Percentiles rank a stretch among this genome's conserved stretches.
phyloP scores from a whole-genome alignment of 2,329 filamentous ascomycete genomes.

The Colletotrichum sp. region DNA sequence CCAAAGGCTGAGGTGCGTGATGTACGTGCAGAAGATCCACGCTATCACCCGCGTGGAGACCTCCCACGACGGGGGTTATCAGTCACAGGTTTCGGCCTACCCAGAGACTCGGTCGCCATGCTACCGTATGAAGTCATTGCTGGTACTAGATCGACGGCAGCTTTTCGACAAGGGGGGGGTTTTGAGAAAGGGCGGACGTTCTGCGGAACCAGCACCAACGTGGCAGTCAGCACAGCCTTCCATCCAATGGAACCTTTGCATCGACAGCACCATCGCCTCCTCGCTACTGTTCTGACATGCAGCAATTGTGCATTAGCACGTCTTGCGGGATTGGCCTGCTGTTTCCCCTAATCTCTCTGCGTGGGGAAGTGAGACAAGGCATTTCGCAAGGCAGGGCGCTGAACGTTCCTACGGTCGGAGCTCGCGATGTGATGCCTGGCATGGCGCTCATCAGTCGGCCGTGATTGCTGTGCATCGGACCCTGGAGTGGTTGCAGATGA shows the following conservation, averaged over 20 bases:
- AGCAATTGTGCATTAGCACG: background rate
- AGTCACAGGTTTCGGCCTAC: background rate
- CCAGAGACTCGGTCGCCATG: constrained; percentile 9
- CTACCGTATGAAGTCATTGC: constrained; percentile 1
- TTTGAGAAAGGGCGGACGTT: background rate
- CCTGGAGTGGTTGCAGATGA: background rate
- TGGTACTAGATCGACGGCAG: background rate
- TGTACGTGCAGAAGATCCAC: background rate
- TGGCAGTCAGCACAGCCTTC: constrained; percentile 18
- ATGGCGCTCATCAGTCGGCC: background rate
- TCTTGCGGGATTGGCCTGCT: background rate
- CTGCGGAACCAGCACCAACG: background rate
- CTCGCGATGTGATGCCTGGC: constrained; percentile 6
- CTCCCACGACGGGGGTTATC: background rate
- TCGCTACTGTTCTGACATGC: constrained; percentile 14
- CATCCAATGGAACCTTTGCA: constrained; percentile 10
- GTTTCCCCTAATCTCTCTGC: background rate
- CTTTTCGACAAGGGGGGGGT: background rate
- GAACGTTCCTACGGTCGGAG: background rate
- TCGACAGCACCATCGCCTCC: background rate
- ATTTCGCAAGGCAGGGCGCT: constrained; percentile 8
- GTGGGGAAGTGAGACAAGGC: background rate
- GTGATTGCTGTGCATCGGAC: background rate
- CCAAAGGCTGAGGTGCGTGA: background rate
- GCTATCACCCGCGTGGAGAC: constrained; percentile 2